These are phyloP conservation scores for Beauveria caledonica DNA, from an alignment of 2,329 filamentous ascomycete genomes.

Conservation along the genomic window DNA sequence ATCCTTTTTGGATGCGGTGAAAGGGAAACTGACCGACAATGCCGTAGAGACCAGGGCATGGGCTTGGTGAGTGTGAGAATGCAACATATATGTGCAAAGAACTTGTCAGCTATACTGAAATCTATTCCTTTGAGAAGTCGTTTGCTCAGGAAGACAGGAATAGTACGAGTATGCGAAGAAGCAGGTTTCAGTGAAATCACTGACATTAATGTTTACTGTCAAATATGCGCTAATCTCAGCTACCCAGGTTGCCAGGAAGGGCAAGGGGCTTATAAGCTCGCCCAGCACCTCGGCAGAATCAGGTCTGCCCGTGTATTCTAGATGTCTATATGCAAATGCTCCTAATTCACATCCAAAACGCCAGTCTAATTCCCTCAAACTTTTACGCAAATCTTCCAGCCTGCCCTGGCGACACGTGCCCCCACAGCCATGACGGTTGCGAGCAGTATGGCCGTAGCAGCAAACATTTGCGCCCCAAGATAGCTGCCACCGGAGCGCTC, in stretches of 20 bases:
- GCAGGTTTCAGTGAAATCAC: no score
- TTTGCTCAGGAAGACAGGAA: no score
- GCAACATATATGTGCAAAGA: background rate
- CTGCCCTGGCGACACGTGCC: conserved; percentile 34
- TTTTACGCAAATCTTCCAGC: conserved; percentile 4
- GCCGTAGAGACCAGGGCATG: background rate
- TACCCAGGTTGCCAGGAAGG: no score
- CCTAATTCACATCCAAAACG: background rate
- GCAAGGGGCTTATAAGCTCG: no score
- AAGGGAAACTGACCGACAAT: background rate
- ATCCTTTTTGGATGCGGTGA: conserved; percentile 10
- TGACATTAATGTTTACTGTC: no score
- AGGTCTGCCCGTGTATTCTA: background rate
- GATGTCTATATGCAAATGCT: background rate
- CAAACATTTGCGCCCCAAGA: conserved; percentile 33
- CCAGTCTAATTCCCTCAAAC: background rate
- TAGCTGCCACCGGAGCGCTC: conserved; percentile 11
- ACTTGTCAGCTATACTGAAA: background rate
- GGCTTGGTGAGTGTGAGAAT: background rate
- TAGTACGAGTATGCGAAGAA: no score
- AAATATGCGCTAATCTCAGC: no score
- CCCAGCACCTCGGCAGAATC: no score
- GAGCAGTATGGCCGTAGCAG: conserved; percentile 45
- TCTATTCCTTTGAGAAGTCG: no score
- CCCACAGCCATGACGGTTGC: conserved; percentile 40